Percentiles rank a stretch among this genome's conserved stretches.
phyloP scores from a whole-genome alignment of 2,329 filamentous ascomycete species.

The Emmonsiellopsis sp. region DNA sequence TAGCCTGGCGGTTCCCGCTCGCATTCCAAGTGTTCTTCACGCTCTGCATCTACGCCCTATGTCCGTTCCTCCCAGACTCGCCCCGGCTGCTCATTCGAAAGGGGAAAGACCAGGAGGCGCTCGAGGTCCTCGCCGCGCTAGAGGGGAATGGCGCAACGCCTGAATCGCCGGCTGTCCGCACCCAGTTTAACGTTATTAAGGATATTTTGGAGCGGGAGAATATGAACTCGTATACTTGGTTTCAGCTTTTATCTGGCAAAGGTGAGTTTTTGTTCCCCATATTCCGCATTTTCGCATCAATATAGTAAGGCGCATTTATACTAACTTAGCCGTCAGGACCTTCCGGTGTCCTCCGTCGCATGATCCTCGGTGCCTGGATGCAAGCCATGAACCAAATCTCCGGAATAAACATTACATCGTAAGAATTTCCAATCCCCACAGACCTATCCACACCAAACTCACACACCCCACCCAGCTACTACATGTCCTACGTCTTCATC shows the following conservation, averaged over 20 bases:
- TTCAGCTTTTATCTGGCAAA: conserved; percentile 32
- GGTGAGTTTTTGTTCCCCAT: conserved; percentile 9
- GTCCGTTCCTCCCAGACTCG: conserved; percentile 28
- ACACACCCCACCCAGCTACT: conserved; percentile 16
- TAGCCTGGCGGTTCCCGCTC: conserved; percentile 23
- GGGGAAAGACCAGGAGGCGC: conserved; percentile 8
- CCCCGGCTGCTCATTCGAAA: conserved; percentile 16
- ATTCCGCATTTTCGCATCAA: not conserved
- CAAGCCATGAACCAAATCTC: conserved; percentile 29
- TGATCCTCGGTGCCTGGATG: conserved; percentile 37
- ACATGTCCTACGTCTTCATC: conserved; percentile 34
- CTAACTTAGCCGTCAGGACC: conserved; percentile 15
- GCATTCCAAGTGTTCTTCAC: conserved; percentile 24
- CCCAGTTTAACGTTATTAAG: conserved; percentile 27
- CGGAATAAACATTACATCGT: conserved; percentile 28
- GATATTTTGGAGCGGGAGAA: conserved; percentile 35
- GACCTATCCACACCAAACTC: conserved; percentile 2
- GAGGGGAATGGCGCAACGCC: conserved; percentile 21
- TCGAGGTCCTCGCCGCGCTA: conserved; percentile 13
- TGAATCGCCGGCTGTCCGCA: conserved; percentile 17
- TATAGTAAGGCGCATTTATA: not conserved
- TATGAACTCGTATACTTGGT: conserved; percentile 36
- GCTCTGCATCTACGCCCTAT: conserved; percentile 16
- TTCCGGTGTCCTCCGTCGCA: conserved; percentile 31
- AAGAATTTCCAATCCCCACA: not conserved